Evolutionary conservation across 2,329 filamentous ascomycete species (phyloP), one percentile per base, ranked within the genome.

Genomic region (Hortaea werneckii): DNA sequence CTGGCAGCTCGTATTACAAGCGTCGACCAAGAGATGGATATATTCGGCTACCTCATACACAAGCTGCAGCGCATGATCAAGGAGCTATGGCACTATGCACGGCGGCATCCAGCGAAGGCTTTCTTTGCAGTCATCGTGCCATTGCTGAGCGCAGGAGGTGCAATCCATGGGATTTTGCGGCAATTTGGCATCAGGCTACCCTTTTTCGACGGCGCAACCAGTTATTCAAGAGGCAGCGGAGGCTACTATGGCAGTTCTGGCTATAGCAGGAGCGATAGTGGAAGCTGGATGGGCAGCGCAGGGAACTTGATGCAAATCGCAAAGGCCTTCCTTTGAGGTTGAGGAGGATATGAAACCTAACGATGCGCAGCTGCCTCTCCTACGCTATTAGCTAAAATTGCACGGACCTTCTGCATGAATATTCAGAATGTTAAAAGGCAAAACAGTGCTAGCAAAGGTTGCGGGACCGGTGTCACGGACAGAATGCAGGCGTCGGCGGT

Each of bases 91-190:
- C 78, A 82, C 63, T 94, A 90, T 68, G 84, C 86, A 58, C 83
- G 86, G 62, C 76, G 80, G 34, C 83, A 95, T 68, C 90, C 89
- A 0, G 69, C 87, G 61, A 94, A 94, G 69, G 85, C 94, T 41
- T 85, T 95, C 71, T 85, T 95, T 71, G 72, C 77, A 88, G 51
- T 95, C 51, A 77, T 95, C 58, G 80, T 95, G 77, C 90, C 90
- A 7, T 75, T 96, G 47, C 71, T 95, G 58, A 88, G 83, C 1
- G 63, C 63, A 7, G 87, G 87, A 43, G 90, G 90, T 29, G 83
- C 86, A 28, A 68, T 95, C 54, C 82, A 82, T 6, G 85, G 83
- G 40, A 71, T 95, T 39, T 76, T 95, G 40, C 78, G 79, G 34
- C 80, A 82, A 61, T 85, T 95, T 65, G 89, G 89, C 20, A 72